Conservation (phyloP, 805 yeast genomes). For the Ascoidea asiatica region DNA sequence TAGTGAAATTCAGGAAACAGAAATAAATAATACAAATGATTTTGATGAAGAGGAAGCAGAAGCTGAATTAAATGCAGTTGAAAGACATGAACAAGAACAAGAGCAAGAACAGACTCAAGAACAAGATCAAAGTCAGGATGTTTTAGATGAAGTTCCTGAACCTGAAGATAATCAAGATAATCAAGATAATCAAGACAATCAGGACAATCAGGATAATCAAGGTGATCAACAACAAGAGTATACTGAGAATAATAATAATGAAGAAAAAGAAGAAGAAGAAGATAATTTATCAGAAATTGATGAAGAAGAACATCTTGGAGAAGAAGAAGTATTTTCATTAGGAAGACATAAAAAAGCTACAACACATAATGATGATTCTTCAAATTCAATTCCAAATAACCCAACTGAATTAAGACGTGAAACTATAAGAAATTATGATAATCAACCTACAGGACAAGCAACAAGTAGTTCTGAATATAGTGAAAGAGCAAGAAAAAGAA, state of each 20-base stretch:
- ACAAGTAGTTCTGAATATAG: conserved; percentile 11
- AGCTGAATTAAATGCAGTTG: no score
- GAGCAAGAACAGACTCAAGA: no score
- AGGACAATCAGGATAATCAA: no score
- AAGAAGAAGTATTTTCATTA: conserved; percentile 3
- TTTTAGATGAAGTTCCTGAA: no score
- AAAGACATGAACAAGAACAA: no score
- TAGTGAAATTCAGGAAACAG: no score
- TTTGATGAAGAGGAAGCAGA: no score
- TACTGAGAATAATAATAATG: not conserved
- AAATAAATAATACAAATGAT: no score
- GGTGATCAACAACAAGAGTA: no score
- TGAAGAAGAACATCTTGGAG: conserved; percentile 4
- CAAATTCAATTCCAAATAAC: conserved; percentile 1
- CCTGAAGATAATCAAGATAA: no score
- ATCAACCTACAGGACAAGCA: conserved; percentile 7
- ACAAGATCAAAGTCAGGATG: no score
- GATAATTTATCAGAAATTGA: conserved; percentile 1
- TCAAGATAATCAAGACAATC: no score
- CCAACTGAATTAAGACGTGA: conserved; percentile 15
- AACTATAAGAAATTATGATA: conserved; percentile 10
- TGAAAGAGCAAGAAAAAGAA: conserved; percentile 36
- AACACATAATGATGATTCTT: conserved; percentile 10
- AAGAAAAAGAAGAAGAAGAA: not conserved
- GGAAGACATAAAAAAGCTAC: conserved; percentile 10